Percentiles rank a stretch among this genome's conserved stretches.
Conservation (phyloP, 768 basidiomycete species). For the Agrocybe pediades region DNA sequence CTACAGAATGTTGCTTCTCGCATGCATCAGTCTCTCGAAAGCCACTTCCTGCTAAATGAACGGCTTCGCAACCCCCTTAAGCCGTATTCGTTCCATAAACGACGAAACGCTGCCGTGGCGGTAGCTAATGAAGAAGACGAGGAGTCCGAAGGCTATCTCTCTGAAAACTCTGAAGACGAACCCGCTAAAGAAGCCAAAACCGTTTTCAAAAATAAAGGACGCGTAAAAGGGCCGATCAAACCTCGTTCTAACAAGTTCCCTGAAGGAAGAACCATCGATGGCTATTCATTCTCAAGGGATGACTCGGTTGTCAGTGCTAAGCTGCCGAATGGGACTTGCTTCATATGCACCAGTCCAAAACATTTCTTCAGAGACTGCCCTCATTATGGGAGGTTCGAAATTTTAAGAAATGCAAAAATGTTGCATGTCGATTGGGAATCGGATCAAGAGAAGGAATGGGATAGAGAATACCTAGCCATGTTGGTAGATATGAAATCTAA, state of each 20-base stretch:
- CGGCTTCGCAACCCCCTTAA: too few species aligned
- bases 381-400: conserved; percentile 11
- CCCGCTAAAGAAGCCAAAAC: too few species aligned
- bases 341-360: conserved; percentile 22
- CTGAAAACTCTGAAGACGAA: too few species aligned
- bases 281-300: neutral
- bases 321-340: conserved; percentile 14
- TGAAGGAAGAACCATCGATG: neutral
- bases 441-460: neutral
- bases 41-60: neutral
- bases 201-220: neutral
- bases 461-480: conserved; percentile 17
- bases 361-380: conserved; percentile 15
- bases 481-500: conserved; percentile 11
- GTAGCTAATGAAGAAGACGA: too few species aligned
- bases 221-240: neutral
- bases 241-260: neutral
- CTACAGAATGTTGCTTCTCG: neutral
- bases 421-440: conserved; percentile 13
- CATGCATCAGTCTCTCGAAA: neutral
- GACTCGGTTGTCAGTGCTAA: conserved; percentile 2
- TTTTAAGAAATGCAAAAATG: conserved; percentile 4
- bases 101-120: too few species aligned
- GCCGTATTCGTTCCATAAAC: too few species aligned
- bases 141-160: too few species aligned